Base-by-base conservation (phyloP, 2,329 filamentous ascomycete genomes). In the Phoma sp. region DNA sequence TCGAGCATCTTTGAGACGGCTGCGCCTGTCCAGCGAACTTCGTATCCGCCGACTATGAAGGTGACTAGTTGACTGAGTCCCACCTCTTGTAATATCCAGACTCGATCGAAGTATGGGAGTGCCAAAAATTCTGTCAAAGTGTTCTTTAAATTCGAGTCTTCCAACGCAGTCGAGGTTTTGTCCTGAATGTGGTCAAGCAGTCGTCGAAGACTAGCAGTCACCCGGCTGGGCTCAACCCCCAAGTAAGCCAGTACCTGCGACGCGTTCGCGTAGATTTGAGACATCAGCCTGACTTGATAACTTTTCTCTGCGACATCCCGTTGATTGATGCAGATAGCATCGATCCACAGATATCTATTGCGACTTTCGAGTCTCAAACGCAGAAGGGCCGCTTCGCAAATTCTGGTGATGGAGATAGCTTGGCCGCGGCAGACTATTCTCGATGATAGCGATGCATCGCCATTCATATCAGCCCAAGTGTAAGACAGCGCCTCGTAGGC, bases 401-500 rank as follows among this genome's bases (percentile, higher is more conserved):
- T 62, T 7, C 18, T 29, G 11, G 59, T 64, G 2, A 64, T 37
- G 3, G 36, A 29, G 1, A 64, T 49, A 4, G 4, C 13, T n/a
- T 32, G 58, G 36, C 32, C 24, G 1, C 11, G 9, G 13, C 47
- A 49, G 3, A 7, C 3, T 7, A 43, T 30, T 0, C 24, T 11
- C 7, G 32, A 43, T 1, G n/a, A 23, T 13, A 37, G 7, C 1
- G 24, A 30, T 10, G 24, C 14, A 23, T 49, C 24, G n/a, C 62
- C 57, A 1, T 33, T 10, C 4, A 33, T 18, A 7, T 48, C 50
- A 1, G 52, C 61, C 62, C 64, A 68, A 1, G 58, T 67, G 23
- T 68, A 67, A 1, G 64, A 68, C 2, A 65, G 22, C 4, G 65
- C 62, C 50, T 64, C 62, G 18, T 61, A 68, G 14, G 24, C 33